Evolutionary conservation across 208 protist species (phyloP).

Genomic region (Leishmania tarentolae): DNA sequence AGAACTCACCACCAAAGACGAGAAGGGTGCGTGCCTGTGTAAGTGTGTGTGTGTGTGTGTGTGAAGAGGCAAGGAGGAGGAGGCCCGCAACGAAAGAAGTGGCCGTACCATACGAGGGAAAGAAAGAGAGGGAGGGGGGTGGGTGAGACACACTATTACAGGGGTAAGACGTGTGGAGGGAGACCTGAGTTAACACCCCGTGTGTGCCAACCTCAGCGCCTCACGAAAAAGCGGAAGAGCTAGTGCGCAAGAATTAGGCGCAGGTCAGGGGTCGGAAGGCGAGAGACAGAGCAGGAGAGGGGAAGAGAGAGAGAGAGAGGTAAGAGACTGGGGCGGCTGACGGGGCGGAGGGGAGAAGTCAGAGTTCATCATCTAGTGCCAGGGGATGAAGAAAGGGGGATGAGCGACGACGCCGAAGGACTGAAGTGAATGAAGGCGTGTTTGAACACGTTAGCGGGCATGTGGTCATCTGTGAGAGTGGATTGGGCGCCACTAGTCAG

Average conservation of each 20-base stretch:
- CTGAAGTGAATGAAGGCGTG: not conserved
- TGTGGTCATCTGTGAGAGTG: not conserved
- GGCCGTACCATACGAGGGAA: not conserved
- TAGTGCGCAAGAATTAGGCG: not conserved
- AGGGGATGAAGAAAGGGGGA: not conserved
- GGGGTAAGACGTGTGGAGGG: not conserved
- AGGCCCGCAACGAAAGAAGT: not conserved
- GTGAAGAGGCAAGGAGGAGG: not conserved
- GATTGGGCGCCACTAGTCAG: not conserved
- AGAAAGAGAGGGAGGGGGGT: not conserved
- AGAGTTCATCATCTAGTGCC: not conserved
- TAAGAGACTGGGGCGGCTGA: not conserved
- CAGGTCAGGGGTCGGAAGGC: not conserved
- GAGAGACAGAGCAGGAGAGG: not conserved
- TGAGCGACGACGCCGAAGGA: not conserved
- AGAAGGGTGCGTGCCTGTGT: not conserved
- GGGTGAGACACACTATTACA: not conserved
- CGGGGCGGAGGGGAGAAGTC: not conserved
- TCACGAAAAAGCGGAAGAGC: not conserved
- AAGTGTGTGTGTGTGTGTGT: not conserved
- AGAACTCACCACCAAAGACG: not conserved
- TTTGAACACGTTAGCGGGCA: not conserved
- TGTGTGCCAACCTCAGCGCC: not conserved
- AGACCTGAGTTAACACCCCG: not conserved
- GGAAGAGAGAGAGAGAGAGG: not conserved